Base-by-base conservation (phyloP, 805 yeast species). In the Kregervanrija pseudodelftensis region DNA sequence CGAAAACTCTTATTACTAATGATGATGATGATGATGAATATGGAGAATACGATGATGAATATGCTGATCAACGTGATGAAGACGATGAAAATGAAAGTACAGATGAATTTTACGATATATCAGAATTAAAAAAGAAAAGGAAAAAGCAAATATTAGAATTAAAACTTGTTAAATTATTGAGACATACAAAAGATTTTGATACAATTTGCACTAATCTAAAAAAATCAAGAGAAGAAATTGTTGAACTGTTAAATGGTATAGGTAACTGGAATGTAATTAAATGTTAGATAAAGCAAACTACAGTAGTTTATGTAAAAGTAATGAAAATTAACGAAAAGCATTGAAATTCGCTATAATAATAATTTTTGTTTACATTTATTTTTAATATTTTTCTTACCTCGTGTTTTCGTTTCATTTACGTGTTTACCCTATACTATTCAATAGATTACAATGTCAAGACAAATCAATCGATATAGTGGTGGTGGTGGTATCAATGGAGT, bases 171-270 rank as follows among this genome's bases (percentile, higher is more conserved):
- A 71, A 70, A 48, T 61, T 77, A 11, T 52, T 82, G 30, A 70
- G 71, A 46, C 73, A 75, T 14, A 71, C 71, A 17, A 80, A 76
- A 42, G 74, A 72, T 50, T 69, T 80, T 49, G 91, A 83, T 54
- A 68, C 75, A 11, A 80, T 86, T 2, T 82, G 91, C 55, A 85
- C 91, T 0, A 84, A 79, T 49, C 64, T 86, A 53, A 77, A 73
- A 40, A 72, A 71, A 55, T 73, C 85, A 8, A 67, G 79, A 38
- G 59, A 58, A 28, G 82, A 80, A 28, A 76, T 84, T 1, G 83
- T 80, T 52, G 55, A 54, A 2, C 43, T 76, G 3, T 47, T 80
- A n/a, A 59, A 66, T 31, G 61, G 63, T 9, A 39, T 61, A 31
- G 80, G 80, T 1, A 74, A 73, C 13, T 77, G 76, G 64, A 71